Conservation (phyloP, 345 rosid species). For the Dimocarpus longan region DNA sequence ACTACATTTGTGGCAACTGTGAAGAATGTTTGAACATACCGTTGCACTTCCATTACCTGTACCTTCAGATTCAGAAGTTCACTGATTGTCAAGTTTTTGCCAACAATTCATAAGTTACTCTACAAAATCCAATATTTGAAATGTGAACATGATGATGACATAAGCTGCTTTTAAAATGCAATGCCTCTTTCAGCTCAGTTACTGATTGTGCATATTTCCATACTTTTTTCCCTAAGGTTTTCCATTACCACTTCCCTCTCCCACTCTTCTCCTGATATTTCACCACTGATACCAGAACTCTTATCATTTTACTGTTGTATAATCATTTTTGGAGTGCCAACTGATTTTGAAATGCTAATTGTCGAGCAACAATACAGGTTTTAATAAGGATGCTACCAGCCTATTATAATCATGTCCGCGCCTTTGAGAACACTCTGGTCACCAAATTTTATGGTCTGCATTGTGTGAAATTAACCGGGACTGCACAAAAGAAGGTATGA, state of each 20-base stretch:
- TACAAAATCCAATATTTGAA: not conserved
- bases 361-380: conserved; percentile 50
- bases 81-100: too few species aligned
- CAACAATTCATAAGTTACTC: too few species aligned
- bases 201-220: not conserved
- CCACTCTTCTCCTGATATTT: not conserved
- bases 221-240: not conserved
- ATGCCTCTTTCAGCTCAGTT: not conserved
- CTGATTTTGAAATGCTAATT: conserved; percentile 1
- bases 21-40: not conserved
- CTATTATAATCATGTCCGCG: conserved; percentile 88
- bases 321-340: not conserved
- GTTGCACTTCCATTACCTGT: too few species aligned
- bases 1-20: not conserved
- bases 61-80: too few species aligned
- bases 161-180: not conserved
- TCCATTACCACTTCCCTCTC: not conserved
- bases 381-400: conserved; percentile 95
- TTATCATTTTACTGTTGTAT: not conserved
- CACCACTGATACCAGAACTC: not conserved
- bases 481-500: conserved; percentile 84
- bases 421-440: conserved; percentile 88
- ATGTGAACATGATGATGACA: not conserved
- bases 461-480: conserved; percentile 82
- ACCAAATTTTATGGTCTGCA: conserved; percentile 94